Evolutionary conservation across 345 rosid genomes (phyloP).

Genomic region (Brassica carinata): DNA sequence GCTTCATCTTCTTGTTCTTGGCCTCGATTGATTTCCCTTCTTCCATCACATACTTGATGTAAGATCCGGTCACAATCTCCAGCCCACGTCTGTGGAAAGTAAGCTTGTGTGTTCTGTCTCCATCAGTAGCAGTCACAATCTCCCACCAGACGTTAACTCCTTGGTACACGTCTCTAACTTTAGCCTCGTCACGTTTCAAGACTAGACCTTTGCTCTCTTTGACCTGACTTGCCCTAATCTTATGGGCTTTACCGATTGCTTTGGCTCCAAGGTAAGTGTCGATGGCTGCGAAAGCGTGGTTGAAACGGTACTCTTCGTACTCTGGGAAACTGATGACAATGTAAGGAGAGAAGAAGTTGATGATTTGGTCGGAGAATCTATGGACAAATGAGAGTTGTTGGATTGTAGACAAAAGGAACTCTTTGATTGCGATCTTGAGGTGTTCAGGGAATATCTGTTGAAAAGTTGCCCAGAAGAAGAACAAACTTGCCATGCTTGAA

Average conservation of each 20-base stretch:
- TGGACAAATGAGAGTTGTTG: conserved; percentile 32
- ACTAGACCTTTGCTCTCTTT: conserved; percentile 38
- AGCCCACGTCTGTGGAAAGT: conserved; percentile 44
- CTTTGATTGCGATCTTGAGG: conserved; percentile 33
- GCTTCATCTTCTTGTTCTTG: conserved; percentile 51
- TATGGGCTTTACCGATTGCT: conserved; percentile 44
- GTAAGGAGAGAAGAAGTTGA: conserved; percentile 45
- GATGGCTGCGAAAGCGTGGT: conserved; percentile 50
- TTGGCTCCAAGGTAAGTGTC: conserved; percentile 52
- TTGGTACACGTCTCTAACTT: conserved; percentile 39
- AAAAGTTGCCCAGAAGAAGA: conserved; percentile 53
- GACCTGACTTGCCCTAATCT: conserved; percentile 46
- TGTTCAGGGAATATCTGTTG: conserved; percentile 51
- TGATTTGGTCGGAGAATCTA: conserved; percentile 36
- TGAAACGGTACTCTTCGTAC: conserved; percentile 48
- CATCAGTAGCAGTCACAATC: conserved; percentile 37
- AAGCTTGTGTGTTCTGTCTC: conserved; percentile 47
- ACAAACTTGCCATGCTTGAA: conserved; percentile 40
- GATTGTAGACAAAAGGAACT: conserved; percentile 19
- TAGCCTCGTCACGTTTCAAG: conserved; percentile 20
- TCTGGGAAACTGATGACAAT: conserved; percentile 54
- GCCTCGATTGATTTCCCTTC: conserved; percentile 49
- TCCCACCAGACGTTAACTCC: conserved; percentile 56
- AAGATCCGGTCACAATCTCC: conserved; percentile 39
- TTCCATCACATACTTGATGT: conserved; percentile 43